phyloP scores from a whole-genome alignment of 2,329 filamentous ascomycete species.

The Leptographium radiaticola region DNA sequence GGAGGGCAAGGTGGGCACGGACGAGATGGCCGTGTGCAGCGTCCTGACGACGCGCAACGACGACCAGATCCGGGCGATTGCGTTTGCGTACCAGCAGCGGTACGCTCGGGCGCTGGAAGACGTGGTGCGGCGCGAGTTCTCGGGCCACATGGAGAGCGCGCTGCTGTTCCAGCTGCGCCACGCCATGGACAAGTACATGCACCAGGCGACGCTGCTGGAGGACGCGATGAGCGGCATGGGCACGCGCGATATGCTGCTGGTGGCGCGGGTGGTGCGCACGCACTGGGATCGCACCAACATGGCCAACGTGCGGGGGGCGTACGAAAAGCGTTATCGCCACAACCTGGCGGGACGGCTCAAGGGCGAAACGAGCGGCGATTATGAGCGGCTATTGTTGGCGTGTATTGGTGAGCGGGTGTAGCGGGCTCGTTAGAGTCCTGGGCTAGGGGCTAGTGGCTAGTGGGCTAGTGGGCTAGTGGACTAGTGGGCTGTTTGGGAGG shows the following conservation, averaged over 20 bases:
- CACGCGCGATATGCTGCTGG: slow-evolving; percentile 72
- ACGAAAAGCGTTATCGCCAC: slow-evolving; percentile 54
- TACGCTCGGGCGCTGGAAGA: slow-evolving; percentile 59
- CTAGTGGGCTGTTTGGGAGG: too few relatives aligned
- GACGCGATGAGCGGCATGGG: slow-evolving; percentile 76
- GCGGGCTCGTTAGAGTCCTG: too few relatives aligned
- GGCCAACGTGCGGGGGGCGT: slow-evolving; percentile 67
- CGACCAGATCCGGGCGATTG: slow-evolving; percentile 72
- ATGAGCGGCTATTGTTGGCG: slow-evolving; percentile 64
- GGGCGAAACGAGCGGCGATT: slow-evolving; percentile 78
- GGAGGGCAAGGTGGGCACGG: slow-evolving; percentile 58
- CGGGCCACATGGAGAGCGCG: slow-evolving; percentile 82
- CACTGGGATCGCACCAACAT: slow-evolving; percentile 75
- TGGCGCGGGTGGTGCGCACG: slow-evolving; percentile 61
- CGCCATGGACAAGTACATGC: slow-evolving; percentile 68
- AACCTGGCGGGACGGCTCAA: slow-evolving; percentile 58
- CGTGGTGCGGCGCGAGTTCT: slow-evolving; percentile 70
- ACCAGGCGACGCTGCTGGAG: slow-evolving; percentile 73
- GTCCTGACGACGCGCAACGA: slow-evolving; percentile 67
- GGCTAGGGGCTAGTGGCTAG: too few relatives aligned
- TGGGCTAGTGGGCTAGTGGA: too few relatives aligned
- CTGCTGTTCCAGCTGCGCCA: slow-evolving; percentile 67
- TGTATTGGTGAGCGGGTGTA: slow-evolving; percentile 32
- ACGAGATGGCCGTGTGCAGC: slow-evolving; percentile 64
- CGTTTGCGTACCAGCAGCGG: slow-evolving; percentile 57